Evolutionary conservation across 2,329 filamentous ascomycete species (phyloP).

Genomic region (Metarhizium robertsii): DNA sequence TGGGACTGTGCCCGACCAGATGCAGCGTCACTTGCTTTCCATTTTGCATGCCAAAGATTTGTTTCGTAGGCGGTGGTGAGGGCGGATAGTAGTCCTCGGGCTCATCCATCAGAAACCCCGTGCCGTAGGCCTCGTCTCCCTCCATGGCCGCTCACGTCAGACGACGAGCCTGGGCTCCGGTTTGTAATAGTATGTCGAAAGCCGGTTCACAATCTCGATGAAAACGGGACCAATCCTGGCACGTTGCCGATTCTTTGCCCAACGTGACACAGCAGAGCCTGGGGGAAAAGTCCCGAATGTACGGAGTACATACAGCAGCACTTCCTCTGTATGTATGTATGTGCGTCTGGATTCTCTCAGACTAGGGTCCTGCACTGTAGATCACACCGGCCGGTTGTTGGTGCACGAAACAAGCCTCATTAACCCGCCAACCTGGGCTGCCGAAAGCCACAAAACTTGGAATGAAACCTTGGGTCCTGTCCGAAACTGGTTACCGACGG

Average conservation of each 20-base stretch:
- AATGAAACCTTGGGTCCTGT: neutral
- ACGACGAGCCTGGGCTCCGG: neutral
- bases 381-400: neutral
- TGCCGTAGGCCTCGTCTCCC: conserved; percentile 26
- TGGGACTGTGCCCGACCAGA: conserved; percentile 78
- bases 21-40: conserved; percentile 60
- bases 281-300: too few relatives aligned
- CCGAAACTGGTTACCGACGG: neutral
- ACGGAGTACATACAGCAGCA: too few relatives aligned
- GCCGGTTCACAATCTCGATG: too few relatives aligned
- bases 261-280: too few relatives aligned
- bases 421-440: neutral
- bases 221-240: too few relatives aligned
- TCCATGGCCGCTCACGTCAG: neutral
- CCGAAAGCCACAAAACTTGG: neutral
- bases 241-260: too few relatives aligned
- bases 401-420: neutral
- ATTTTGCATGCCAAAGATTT: conserved; percentile 59
- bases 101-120: conserved; percentile 61
- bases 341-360: too few relatives aligned
- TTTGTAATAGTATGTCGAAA: too few relatives aligned
- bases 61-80: conserved; percentile 64
- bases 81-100: conserved; percentile 73
- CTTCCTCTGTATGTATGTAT: too few relatives aligned
- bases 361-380: neutral